Percentiles rank a stretch among this genome's conserved stretches.
Conservation (phyloP, 371 early-diverging fungal genomes). For the Sporodiniella umbellata region DNA sequence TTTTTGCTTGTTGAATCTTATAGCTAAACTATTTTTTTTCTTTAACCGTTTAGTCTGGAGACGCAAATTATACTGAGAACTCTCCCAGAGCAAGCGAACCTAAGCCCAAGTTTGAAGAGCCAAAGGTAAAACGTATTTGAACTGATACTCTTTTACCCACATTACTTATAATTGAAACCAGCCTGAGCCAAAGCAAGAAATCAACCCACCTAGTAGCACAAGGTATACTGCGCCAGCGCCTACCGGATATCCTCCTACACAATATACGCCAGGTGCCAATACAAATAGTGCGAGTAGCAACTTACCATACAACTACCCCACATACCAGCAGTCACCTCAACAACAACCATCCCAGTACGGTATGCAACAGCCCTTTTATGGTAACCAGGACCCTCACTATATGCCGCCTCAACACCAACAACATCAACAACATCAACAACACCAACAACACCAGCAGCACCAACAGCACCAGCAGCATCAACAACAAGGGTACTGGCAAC, state of each 20-base stretch:
- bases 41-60: conserved; percentile 11
- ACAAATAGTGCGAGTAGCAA: conserved; percentile 1
- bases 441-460: background rate
- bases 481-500: background rate
- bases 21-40: background rate
- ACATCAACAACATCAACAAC: conserved; percentile 2
- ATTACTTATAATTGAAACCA: background rate
- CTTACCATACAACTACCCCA: conserved; percentile 1
- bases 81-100: conserved; percentile 16
- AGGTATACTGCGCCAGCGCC: background rate
- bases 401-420: conserved; percentile 23
- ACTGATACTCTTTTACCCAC: background rate
- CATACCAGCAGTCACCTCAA: background rate
- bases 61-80: conserved; percentile 18
- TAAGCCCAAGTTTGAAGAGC: conserved; percentile 14
- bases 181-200: background rate
- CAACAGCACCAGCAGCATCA: background rate
- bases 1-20: too few species aligned
- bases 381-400: conserved; percentile 22
- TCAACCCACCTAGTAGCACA: background rate
- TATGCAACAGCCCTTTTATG: conserved; percentile 24
- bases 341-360: conserved; percentile 5
- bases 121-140: conserved; percentile 8
- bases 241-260: background rate
- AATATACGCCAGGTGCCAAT: background rate